Base-by-base conservation (phyloP, 1,139 yeast species). In the Suzukiozyma palmioleophila region DNA sequence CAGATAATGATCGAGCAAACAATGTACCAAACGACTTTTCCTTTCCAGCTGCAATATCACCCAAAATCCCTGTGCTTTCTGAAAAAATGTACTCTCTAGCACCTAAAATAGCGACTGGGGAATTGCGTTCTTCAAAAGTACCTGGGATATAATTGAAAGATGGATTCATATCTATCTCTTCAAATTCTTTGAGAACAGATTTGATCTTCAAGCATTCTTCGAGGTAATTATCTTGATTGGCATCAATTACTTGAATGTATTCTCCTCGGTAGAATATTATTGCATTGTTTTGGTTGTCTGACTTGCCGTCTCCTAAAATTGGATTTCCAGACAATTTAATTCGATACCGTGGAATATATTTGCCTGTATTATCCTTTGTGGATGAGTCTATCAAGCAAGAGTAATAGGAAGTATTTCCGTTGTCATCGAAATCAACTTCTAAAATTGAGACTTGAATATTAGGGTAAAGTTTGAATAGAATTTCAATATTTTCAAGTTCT, bases 1-100 rank as follows among this genome's bases (percentile, higher is more conserved):
- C 84, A 0, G 95, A 90, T 49, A 88, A 62, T 0, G 96, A 85
- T 48, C 96, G 69, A 0, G 96, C 90, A 66, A 87, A 88, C 41
- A 88, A 64, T 0, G 96, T 88, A 0, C 96, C 96, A 67, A 88
- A 88, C 0, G 96, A 88, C 56, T 88, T 95, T 53, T 88, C 96
- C 53, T 88, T 88, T 0, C 95, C 95, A 1, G 96, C 96, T 1
- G 96, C 95, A 41, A 88, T 82, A 59, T 88, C 96, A 1, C 96
- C 96, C 16, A 88, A 62, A 3, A 87, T 81, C 5, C 96, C 96
- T 41, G 84, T 77, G 49, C 84, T 84, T 56, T 87, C 96, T 0
- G 95, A 84, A 53, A 88, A 88, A 2, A 88, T 85, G 50, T 86
- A 86, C 53, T 88, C 96, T 49, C 96, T 71, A 0, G 96, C 92